A percentile compares a stretch with the other conserved stretches of the same genome.
These are phyloP conservation scores for Nannochloropsis gaditana DNA, from an alignment of 108 stramenopile genomes.

Conservation along the genomic window DNA sequence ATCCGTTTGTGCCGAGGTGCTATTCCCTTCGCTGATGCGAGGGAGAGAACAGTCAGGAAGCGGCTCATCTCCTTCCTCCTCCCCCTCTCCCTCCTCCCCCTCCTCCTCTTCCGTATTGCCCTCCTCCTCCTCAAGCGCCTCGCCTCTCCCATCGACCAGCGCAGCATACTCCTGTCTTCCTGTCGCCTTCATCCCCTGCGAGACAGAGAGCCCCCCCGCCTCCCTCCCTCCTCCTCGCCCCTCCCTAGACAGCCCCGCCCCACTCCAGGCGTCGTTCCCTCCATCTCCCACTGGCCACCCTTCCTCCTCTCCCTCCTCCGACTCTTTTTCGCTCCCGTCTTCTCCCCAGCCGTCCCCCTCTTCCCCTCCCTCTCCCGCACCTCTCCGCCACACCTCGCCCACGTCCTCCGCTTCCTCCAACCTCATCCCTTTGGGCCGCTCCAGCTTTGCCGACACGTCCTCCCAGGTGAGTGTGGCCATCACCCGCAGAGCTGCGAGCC, in stretches of 20 bases:
- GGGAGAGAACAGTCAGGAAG: not conserved
- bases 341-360: not conserved
- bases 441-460: constrained; percentile 5
- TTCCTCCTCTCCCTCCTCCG: not conserved
- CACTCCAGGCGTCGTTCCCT: not conserved
- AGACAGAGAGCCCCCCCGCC: not conserved
- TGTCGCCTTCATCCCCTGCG: not conserved
- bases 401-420: not conserved
- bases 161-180: not conserved
- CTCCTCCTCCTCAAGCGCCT: not conserved
- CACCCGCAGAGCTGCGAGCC: not conserved
- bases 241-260: not conserved
- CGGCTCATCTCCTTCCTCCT: not conserved
- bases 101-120: not conserved
- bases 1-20: too few relatives aligned
- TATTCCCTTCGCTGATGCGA: not conserved
- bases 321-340: not conserved
- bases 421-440: not conserved
- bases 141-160: not conserved
- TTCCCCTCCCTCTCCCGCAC: not conserved
- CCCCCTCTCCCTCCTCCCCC: not conserved
- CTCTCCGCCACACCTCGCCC: constrained; percentile 21
- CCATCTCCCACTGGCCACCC: not conserved
- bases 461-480: constrained; percentile 28
- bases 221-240: not conserved